These are phyloP conservation scores for Populus ilicifolia DNA, from an alignment of 345 rosid genomes.

Conservation along the genomic window DNA sequence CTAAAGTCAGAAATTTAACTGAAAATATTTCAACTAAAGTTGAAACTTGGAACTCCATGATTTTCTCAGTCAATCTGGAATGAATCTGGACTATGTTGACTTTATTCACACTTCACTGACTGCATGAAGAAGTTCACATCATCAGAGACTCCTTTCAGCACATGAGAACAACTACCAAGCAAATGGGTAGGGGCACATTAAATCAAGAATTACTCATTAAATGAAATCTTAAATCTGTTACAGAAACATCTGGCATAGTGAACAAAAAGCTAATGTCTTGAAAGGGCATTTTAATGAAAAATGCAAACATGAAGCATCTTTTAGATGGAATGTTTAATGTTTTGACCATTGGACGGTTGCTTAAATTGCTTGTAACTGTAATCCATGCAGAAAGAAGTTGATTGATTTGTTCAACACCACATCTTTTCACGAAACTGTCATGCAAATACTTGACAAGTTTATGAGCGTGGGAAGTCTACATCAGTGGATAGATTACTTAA, in stretches of 20 bases:
- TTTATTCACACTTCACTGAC: neutral
- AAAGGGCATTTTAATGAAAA: neutral
- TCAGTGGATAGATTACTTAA: slow-evolving; percentile 77
- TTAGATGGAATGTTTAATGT: neutral
- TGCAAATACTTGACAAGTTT: slow-evolving; percentile 67
- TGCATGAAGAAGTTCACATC: neutral
- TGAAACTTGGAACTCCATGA: neutral
- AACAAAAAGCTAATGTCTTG: neutral
- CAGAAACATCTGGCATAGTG: neutral
- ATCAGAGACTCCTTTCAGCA: neutral
- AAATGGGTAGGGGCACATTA: neutral
- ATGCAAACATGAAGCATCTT: neutral
- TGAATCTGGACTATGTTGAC: neutral
- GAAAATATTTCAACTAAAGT: neutral
- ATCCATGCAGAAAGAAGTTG: slow-evolving; percentile 68
- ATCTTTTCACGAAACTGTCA: slow-evolving; percentile 50
- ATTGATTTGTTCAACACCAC: slow-evolving; percentile 52
- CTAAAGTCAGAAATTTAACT: neutral
- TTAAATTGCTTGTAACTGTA: neutral
- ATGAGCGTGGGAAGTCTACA: slow-evolving; percentile 68
- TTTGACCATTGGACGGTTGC: neutral
- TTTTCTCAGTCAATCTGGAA: neutral
- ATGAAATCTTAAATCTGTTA: neutral
- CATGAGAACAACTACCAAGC: neutral
- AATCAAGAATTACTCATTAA: neutral